Conservation (phyloP, 2,329 filamentous ascomycete species). For the Venturia carpophila region DNA sequence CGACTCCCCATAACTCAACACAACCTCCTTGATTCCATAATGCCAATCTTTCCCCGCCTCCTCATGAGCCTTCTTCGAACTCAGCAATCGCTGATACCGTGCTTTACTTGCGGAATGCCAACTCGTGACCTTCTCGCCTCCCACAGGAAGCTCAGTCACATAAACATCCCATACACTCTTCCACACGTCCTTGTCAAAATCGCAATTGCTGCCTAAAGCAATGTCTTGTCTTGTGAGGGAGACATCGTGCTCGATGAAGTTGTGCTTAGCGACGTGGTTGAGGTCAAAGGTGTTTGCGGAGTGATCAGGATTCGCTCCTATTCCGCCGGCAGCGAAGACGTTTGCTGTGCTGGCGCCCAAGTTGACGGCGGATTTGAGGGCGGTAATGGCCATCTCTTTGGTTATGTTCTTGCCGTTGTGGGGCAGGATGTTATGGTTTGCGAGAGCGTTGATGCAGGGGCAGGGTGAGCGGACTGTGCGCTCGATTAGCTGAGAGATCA, state of each 20-base stretch:
- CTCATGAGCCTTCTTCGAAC: constrained; percentile 16
- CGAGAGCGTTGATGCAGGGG: constrained; percentile 20
- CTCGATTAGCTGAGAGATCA: background rate
- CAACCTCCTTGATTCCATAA: constrained; percentile 18
- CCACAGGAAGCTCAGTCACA: background rate
- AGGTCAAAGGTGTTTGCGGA: constrained; percentile 17
- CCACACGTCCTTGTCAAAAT: constrained; percentile 14
- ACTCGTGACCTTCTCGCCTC: constrained; percentile 8
- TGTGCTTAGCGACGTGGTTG: constrained; percentile 17
- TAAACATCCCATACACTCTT: constrained; percentile 10
- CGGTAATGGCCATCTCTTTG: constrained; percentile 15
- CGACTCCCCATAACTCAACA: constrained; percentile 17
- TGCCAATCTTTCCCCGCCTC: constrained; percentile 12
- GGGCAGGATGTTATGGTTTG: constrained; percentile 20
- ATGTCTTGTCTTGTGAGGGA: constrained; percentile 14
- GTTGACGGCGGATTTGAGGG: constrained; percentile 15
- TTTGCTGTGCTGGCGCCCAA: constrained; percentile 10
- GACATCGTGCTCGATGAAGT: constrained; percentile 18
- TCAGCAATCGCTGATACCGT: constrained; percentile 8
- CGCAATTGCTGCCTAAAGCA: constrained; percentile 13
- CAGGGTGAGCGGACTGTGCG: constrained; percentile 19
- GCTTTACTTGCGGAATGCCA: constrained; percentile 17
- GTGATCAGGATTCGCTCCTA: constrained; percentile 13
- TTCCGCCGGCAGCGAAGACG: constrained; percentile 12
- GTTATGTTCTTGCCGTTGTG: constrained; percentile 20